phyloP scores from a whole-genome alignment of 1,284 basidiomycete species.

The Cutaneotrichosporon sp. region DNA sequence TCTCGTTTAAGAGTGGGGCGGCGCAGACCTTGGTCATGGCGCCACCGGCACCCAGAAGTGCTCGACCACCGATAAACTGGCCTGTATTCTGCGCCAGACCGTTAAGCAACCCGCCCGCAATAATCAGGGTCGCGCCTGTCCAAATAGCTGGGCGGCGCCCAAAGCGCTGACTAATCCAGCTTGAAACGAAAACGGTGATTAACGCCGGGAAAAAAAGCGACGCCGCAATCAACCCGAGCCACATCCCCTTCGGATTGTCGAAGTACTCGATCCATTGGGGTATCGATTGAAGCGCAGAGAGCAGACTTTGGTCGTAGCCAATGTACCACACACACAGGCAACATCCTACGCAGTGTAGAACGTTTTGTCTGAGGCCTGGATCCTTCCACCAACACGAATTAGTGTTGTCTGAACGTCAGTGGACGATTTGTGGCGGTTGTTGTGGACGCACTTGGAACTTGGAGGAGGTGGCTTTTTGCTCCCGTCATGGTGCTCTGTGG shows the following conservation, averaged over 20 bases:
- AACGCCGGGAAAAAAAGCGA: slow-evolving; percentile 28
- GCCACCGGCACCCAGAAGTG: slow-evolving; percentile 25
- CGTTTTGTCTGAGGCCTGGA: slow-evolving; percentile 23
- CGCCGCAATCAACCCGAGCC: slow-evolving; percentile 27
- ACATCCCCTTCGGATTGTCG: slow-evolving; percentile 18
- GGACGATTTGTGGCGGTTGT: not conserved
- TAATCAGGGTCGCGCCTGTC: slow-evolving; percentile 24
- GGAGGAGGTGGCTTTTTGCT: not conserved
- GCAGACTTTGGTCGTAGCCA: slow-evolving; percentile 24
- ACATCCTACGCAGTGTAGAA: slow-evolving; percentile 21
- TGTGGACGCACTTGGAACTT: not conserved
- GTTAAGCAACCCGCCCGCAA: slow-evolving; percentile 28
- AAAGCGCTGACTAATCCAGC: slow-evolving; percentile 18
- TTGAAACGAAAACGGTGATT: slow-evolving; percentile 22
- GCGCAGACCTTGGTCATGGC: slow-evolving; percentile 27
- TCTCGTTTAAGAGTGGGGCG: slow-evolving; percentile 22
- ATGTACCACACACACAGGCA: slow-evolving; percentile 27
- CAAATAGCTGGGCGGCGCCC: slow-evolving; percentile 24
- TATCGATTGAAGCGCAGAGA: slow-evolving; percentile 24
- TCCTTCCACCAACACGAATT: slow-evolving; percentile 28
- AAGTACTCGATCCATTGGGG: slow-evolving; percentile 30
- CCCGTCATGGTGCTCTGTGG: not conserved
- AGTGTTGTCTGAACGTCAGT: slow-evolving; percentile 18
- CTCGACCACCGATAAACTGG: slow-evolving; percentile 21
- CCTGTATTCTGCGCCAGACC: slow-evolving; percentile 19